A percentile compares a stretch with the other conserved stretches of the same genome.
phyloP scores from a whole-genome alignment of 1,139 yeast genomes.

The Kluyveromyces sp. region DNA sequence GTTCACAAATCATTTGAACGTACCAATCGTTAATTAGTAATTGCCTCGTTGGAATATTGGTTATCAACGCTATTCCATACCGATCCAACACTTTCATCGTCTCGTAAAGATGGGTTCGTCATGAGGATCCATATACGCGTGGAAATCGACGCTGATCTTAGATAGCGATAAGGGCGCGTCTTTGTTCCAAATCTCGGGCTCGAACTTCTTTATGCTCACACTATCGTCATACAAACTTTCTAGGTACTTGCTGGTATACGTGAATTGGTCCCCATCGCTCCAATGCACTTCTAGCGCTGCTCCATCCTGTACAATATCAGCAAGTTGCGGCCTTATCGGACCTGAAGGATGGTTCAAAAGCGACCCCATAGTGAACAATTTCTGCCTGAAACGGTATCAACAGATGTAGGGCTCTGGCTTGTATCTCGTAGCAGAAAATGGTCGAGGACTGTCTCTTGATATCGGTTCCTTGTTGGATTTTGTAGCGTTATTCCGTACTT shows the following conservation, averaged over 20 bases:
- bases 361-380: slow-evolving; percentile 56
- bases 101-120: slow-evolving; percentile 34
- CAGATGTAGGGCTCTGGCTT: slow-evolving; percentile 41
- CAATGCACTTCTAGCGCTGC: slow-evolving; percentile 41
- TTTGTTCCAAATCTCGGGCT: slow-evolving; percentile 37
- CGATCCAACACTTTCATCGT: slow-evolving; percentile 44
- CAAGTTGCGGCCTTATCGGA: slow-evolving; percentile 22
- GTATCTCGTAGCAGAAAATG: slow-evolving; percentile 52
- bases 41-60: slow-evolving; percentile 38
- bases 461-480: not conserved
- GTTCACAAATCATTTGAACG: slow-evolving; percentile 44
- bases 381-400: slow-evolving; percentile 52
- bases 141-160: slow-evolving; percentile 33
- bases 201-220: slow-evolving; percentile 30
- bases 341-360: slow-evolving; percentile 30
- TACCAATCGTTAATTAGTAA: slow-evolving; percentile 21
- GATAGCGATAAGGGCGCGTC: slow-evolving; percentile 21
- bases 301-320: slow-evolving; percentile 29
- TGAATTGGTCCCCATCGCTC: slow-evolving; percentile 46
- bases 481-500: slow-evolving; percentile 1
- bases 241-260: slow-evolving; percentile 44
- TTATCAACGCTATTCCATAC: slow-evolving; percentile 53
- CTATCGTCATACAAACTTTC: slow-evolving; percentile 33
- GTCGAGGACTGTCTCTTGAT: not conserved
- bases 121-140: slow-evolving; percentile 34